Base-by-base conservation (phyloP, 371 early-diverging fungal genomes). In the Funneliformis caledonium region DNA sequence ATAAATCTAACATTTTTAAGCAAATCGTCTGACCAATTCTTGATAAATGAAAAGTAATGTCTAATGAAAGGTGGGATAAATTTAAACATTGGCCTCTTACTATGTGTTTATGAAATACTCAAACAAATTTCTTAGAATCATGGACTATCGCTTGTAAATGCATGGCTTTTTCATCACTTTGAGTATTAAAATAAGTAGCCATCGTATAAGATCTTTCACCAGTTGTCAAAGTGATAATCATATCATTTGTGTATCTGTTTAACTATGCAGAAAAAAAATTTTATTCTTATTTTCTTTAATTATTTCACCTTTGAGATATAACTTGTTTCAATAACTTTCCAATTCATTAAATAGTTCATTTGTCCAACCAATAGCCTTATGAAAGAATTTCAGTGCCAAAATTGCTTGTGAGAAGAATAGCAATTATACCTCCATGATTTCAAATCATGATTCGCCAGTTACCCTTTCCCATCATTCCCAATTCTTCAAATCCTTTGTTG, bases 381-480 rank as follows among this genome's bases (percentile, higher is more conserved):
- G 37, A 70, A 6, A n/a, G 9, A 69, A 69, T n/a, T 42, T 45
- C 14, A 43, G 69, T 45, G 16, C 16, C 22, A 47, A 43, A 22
- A 70, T 42, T 11, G 70, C 70, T 22, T 70, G n/a, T 4, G 19
- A 9, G 22, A 70, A 70, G 43, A 70, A 70, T 47, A 22, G n/a
- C 70, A 19, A 43, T 70, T 70, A 70, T n/a, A 47, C 45, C 48
- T 70, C 70, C 70, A 70, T 43, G 43, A 43, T n/a, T 70, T 70
- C 22, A 70, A 11, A 1, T 70, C 2, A 70, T 70, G 47, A 47
- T 70, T 70, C 22, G 45, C 22, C 10, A 70, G 16, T 9, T n/a
- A n/a, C 70, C 48, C 9, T 47, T 70, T 42, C 26, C 70, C 7
- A 43, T 0, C 47, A 70, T 22, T 22, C 70, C 47, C 19, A 47